Evolutionary conservation across 306 rosid genomes (phyloP), one percentile per base, ranked within the genome.

Genomic region (Dryas drummondii): DNA sequence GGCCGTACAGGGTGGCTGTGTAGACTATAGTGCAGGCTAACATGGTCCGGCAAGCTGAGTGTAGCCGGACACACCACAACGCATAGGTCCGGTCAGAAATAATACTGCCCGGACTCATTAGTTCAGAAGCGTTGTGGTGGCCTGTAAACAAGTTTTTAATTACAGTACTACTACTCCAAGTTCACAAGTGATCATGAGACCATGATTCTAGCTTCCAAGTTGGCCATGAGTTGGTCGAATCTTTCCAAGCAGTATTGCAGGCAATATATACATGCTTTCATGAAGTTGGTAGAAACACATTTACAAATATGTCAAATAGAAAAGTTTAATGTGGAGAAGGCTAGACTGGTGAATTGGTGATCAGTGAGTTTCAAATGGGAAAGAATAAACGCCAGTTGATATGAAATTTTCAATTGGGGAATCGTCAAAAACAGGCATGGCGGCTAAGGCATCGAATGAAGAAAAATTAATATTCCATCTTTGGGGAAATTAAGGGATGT

Each of bases 11-110:
- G 41, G 84, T 68, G 55, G 86, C 71, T 84, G 73, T 75, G 12
- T 84, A 88, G 1, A 87, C 87, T 66, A 91, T 71, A 83, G 67
- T 55, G 83, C 98, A 93, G 8, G 98, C 97, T 12, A 91, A 49
- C 63, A 85, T 80, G 4, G 93, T 81, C 9, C 90, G 71, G 2
- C 87, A 75, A 1, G 96, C 97, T 0, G 85, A 84, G 27, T 66
- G 77, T 2, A 91, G 51, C 7, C 89, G 82, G 27, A 54, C 40
- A 66, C 64, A 71, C 91, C 91, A 79, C 32, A 83, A 6, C 10
- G 73, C 53, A 27, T 56, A 9, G 5, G 86, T 81, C 57, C 80
- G 53, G 51, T 9, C 79, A 12, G 63, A 22, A 22, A 22, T n/a
- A 2, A 37, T 37, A 42, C 12, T 62, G 48, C 13, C 49, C 26